Percentiles rank a stretch among this genome's conserved stretches.
Conservation (phyloP, 192 early-diverging fungal genomes). For the Radiomyces spectabilis region DNA sequence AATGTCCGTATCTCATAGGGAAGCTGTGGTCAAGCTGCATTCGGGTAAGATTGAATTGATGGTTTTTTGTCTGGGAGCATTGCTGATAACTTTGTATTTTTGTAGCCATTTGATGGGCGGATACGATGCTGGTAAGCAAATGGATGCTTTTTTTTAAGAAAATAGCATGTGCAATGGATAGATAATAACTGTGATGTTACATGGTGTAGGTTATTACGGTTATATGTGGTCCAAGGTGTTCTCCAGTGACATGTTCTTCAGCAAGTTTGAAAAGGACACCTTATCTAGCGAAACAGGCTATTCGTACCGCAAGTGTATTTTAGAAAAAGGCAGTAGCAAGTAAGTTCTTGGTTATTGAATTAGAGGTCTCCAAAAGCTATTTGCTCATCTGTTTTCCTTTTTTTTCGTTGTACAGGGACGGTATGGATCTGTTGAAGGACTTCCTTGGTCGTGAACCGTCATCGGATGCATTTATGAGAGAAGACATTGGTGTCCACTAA, state of each 20-base stretch:
- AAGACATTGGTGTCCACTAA: constrained; percentile 46
- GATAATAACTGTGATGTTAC: constrained; percentile 1
- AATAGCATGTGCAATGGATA: not conserved
- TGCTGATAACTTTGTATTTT: constrained; percentile 18
- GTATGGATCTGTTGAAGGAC: constrained; percentile 54
- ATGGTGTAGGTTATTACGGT: constrained; percentile 55
- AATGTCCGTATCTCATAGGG: constrained; percentile 4
- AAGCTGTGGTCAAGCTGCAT: constrained; percentile 27
- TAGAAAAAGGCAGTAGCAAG: constrained; percentile 61
- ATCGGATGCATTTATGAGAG: constrained; percentile 70
- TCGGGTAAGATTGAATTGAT: constrained; percentile 13
- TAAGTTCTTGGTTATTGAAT: constrained; percentile 6
- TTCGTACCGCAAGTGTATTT: constrained; percentile 70
- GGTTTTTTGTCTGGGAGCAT: not conserved
- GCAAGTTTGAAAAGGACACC: constrained; percentile 59
- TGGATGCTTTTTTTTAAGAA: not conserved
- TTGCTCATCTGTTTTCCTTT: not conserved
- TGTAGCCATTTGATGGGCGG: constrained; percentile 70
- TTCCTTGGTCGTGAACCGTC: constrained; percentile 83
- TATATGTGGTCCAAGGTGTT: constrained; percentile 77
- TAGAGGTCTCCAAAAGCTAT: not conserved
- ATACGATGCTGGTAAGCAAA: constrained; percentile 48
- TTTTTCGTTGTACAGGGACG: constrained; percentile 39
- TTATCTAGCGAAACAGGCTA: constrained; percentile 49
- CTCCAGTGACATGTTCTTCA: constrained; percentile 75